Evolutionary conservation across 2,329 filamentous ascomycete genomes (phyloP).

Genomic region (Hymenoscyphus fructigenus): DNA sequence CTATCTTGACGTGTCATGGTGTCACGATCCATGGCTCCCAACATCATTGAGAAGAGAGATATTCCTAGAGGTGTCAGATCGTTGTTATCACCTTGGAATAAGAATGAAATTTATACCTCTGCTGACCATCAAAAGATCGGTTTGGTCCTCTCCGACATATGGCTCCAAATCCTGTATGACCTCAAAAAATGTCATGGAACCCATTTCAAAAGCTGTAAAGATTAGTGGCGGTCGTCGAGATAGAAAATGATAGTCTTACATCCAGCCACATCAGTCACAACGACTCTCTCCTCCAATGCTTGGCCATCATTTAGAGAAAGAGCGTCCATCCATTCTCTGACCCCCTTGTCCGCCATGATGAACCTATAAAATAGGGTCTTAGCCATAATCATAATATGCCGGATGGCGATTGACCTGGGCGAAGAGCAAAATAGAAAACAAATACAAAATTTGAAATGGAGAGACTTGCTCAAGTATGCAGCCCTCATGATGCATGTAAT

Average conservation of each 20-base stretch:
- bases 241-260: slow-evolving; percentile 16
- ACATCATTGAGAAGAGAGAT: slow-evolving; percentile 20
- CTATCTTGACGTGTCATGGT: slow-evolving; percentile 22
- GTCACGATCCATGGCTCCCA: slow-evolving; percentile 16
- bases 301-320: not conserved
- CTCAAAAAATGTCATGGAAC: slow-evolving; percentile 15
- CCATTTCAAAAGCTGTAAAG: slow-evolving; percentile 21
- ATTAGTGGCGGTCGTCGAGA: slow-evolving; percentile 1
- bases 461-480: not conserved
- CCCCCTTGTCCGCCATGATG: slow-evolving; percentile 17
- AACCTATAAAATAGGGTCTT: not conserved
- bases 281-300: slow-evolving; percentile 13
- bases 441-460: not conserved
- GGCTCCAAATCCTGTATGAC: slow-evolving; percentile 23
- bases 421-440: not conserved
- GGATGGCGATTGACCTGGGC: not conserved
- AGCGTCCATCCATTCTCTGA: slow-evolving; percentile 25
- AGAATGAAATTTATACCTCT: slow-evolving; percentile 19
- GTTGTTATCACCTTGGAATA: not conserved
- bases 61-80: slow-evolving; percentile 15
- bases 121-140: slow-evolving; percentile 21
- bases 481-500: not conserved
- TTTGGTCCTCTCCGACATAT: slow-evolving; percentile 22
- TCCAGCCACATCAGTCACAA: slow-evolving; percentile 19
- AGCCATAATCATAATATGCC: not conserved